Base-by-base conservation (phyloP, 306 rosid species). In the Carpinus fangiana region DNA sequence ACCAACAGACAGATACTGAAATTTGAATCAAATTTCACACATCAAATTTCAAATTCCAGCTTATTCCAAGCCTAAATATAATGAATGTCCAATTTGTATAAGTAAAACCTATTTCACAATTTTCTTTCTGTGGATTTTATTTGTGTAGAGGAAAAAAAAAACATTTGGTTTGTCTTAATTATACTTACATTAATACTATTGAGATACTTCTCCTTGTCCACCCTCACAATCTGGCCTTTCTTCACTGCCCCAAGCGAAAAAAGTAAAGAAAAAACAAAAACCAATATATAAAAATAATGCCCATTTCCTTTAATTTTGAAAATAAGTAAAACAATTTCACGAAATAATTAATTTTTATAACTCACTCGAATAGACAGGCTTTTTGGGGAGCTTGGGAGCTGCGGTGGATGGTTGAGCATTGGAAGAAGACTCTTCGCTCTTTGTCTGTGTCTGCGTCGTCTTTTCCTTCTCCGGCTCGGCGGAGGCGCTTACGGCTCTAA, bases 151-250 rank as follows among this genome's bases (percentile, higher is more conserved):
- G n/a, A 2, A 73, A 73, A 55, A 73, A 31, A 8, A 31, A 34
- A 52, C n/a, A 16, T 9, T 7, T 55, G 2, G 2, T 55, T 3
- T 31, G 7, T 12, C 9, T 10, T 6, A 28, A 62, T 38, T 66
- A 17, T 56, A 78, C 92, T 86, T 77, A 94, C 98, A 80, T 94
- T 94, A 43, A 94, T 26, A 78, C 97, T 94, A 12, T 83, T 88
- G 69, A 94, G 97, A 78, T 94, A 94, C 93, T 92, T 94, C 51
- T 92, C 97, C 82, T 92, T 95, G 75, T 95, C 93, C 78, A 95
- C 98, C 79, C 97, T 86, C 88, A 92, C 98, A 87, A 95, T 95
- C 86, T 95, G 98, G 72, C 98, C 92, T 83, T 95, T 95, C 95
- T 94, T 94, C 98, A 94, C 98, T 94, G 93, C 77, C 87, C 84